Evolutionary conservation across 306 rosid genomes (phyloP), one percentile per base, ranked within the genome.

Genomic region (Lathyrus oleraceus): DNA sequence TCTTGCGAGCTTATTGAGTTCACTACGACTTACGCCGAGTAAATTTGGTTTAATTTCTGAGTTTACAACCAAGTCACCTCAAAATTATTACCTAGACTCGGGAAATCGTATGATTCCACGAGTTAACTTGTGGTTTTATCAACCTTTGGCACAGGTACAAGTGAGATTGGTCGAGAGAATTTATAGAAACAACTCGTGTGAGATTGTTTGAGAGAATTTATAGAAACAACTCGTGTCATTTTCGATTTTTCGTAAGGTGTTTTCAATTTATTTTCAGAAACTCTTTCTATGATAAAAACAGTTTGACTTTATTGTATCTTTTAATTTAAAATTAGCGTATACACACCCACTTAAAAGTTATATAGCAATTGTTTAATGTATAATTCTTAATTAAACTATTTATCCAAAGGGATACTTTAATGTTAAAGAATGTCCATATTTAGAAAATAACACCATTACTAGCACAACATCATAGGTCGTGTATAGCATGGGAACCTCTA

Each of bases 401-500:
- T 56, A 36, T 36, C 13, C 36, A 12, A 3, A 25, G 27, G 11
- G 38, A 25, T 56, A 3, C 38, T 25, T 56, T 2, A 56, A 14
- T 25, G 10, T 7, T 25, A 53, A 21, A 53, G 4, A 56, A 12
- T 12, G 10, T 56, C 17, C 19, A 27, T 56, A 56, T 25, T 13
- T 56, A 56, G 17, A 54, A 3, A 14, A 19, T 56, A 36, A 12
- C 5, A 15, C 10, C 53, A n/a, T 21, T 15, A 47, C 53, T n/a
- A 47, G 15, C 53, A 47, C 21, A 47, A 17, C 21, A 6, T 47
- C 20, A 45, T 14, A 45, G 52, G 52, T 47, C 1, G 51, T 45
- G 15, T 52, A 11, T 54, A 54, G 61, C 32, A 11, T 23, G 32
- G 61, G 61, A 54, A 54, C 35, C 61, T 54, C 61, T 15, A 54